phyloP scores from a whole-genome alignment of 2,329 filamentous ascomycete species.

The Xylariales sp. region DNA sequence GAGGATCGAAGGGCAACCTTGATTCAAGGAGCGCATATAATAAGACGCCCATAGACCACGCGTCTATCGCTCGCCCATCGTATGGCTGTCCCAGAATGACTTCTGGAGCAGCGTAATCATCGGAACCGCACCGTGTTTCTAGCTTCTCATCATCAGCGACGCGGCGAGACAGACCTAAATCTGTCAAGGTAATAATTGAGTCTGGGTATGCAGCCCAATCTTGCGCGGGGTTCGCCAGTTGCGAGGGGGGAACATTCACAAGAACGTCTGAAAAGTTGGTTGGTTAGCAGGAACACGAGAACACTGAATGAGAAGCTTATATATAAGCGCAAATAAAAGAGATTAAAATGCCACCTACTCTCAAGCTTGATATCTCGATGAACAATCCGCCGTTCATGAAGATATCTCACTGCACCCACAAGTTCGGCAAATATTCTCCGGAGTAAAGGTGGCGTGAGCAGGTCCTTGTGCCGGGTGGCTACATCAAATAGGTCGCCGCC shows the following conservation, averaged over 20 bases:
- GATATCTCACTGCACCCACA: conserved; percentile 77
- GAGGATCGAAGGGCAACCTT: conserved; percentile 87
- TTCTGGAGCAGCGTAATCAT: conserved; percentile 95
- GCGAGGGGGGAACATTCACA: conserved; percentile 70
- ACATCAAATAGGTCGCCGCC: conserved; percentile 95
- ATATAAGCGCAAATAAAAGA: conserved; percentile 30
- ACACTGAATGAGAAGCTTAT: background rate
- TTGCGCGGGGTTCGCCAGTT: conserved; percentile 57
- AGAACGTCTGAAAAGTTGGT: conserved; percentile 64
- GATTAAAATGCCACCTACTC: conserved; percentile 50
- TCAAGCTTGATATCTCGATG: conserved; percentile 98
- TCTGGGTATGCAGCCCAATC: conserved; percentile 75
- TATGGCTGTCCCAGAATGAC: conserved; percentile 94
- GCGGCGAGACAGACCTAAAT: conserved; percentile 82
- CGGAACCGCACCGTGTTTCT: conserved; percentile 90
- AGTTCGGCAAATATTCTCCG: conserved; percentile 87
- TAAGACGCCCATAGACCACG: conserved; percentile 91
- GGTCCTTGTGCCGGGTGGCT: conserved; percentile 65
- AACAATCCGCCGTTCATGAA: conserved; percentile 82
- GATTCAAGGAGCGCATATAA: conserved; percentile 91
- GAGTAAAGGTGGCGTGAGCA: conserved; percentile 65
- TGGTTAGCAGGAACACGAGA: conserved; percentile 1
- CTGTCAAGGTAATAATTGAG: conserved; percentile 82
- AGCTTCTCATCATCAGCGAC: conserved; percentile 83
- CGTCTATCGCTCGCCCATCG: conserved; percentile 85